Base-by-base conservation (phyloP, 108 stramenopile species). In the Craspedostauros australis region DNA sequence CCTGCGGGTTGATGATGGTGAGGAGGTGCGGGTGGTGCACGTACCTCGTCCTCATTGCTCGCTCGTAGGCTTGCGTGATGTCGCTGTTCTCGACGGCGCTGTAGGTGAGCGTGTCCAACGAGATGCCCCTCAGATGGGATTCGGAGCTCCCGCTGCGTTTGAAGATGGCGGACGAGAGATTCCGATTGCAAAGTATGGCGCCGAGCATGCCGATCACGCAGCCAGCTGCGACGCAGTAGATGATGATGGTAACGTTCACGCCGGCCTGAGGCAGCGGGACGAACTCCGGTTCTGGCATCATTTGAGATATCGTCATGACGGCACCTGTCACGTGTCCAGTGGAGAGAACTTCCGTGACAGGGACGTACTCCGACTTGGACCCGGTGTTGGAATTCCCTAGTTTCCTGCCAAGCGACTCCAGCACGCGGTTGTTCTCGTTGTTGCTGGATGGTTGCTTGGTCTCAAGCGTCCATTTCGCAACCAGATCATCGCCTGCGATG, bases 1-100 rank as follows among this genome's bases (percentile, higher is more conserved):
- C 95, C 59, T 91, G 88, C 4, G 97, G 97, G 59, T 96, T 86
- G 49, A 98, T 95, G 11, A 96, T 68, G 24, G 87, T 91, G 6
- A 98, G 70, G 36, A 92, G 67, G 55, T 94, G 91, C 5, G 88
- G 79, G 39, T 93, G 86, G 52, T 84, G 57, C 0, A 96, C 86
- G 66, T 94, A 91, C 37, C 95, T 73, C 23, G 83, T 86, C 53
- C 73, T 69, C 94, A 94, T 95, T 32, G 94, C 96, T 30, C 81
- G 46, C 52, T 88, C 57, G 49, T 89, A 94, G 1, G 89, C 78
- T 50, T 93, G 84, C 40, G 66, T 79, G 15, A 92, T 82, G 34
- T 70, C 75, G 21, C 82, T 60, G 54, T 86, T 76, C 60, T 75
- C 70, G 15, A 77, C 68, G 33, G 72, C 73, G 58, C 78, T 72